Base-by-base conservation (phyloP, 169 alveolate species). In the Sarcocystis neurona region DNA sequence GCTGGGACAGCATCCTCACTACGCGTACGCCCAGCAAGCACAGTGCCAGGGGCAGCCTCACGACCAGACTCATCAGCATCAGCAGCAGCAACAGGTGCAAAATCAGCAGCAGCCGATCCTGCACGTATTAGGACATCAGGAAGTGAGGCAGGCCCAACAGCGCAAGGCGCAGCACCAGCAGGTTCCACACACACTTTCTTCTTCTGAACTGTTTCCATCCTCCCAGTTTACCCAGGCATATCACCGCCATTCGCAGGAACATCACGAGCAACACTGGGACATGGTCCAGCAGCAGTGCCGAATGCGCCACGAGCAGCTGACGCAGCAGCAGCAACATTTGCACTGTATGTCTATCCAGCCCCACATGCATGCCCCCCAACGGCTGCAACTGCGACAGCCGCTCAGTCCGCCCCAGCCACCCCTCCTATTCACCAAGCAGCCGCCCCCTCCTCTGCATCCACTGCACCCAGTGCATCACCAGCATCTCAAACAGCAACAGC, bases 271-370 rank as follows among this genome's bases (percentile, higher is more conserved):
- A 53, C 34, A 39, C 48, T 58, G 32, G 50, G 78, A 79, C 56
- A 74, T 39, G 77, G n/a, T 53, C n/a, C 74, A 79, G 32, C 75
- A 37, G 78, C 87, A 43, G 50, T n/a, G n/a, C n/a, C n/a, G n/a
- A n/a, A n/a, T n/a, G n/a, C n/a, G n/a, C n/a, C n/a, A n/a, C n/a
- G n/a, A n/a, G n/a, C n/a, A n/a, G n/a, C n/a, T n/a, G n/a, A n/a
- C n/a, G n/a, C n/a, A n/a, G n/a, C n/a, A n/a, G n/a, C n/a, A n/a
- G n/a, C n/a, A n/a, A n/a, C n/a, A n/a, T n/a, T n/a, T n/a, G n/a
- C n/a, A n/a, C n/a, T n/a, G n/a, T n/a, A n/a, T n/a, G n/a, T n/a
- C n/a, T n/a, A n/a, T n/a, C n/a, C n/a, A n/a, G n/a, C n/a, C n/a
- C n/a, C n/a, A n/a, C n/a, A n/a, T n/a, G n/a, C n/a, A n/a, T n/a